Evolutionary conservation across 805 yeast genomes (phyloP), one percentile per base, ranked within the genome.

Genomic region (Candida methanosorbosa): DNA sequence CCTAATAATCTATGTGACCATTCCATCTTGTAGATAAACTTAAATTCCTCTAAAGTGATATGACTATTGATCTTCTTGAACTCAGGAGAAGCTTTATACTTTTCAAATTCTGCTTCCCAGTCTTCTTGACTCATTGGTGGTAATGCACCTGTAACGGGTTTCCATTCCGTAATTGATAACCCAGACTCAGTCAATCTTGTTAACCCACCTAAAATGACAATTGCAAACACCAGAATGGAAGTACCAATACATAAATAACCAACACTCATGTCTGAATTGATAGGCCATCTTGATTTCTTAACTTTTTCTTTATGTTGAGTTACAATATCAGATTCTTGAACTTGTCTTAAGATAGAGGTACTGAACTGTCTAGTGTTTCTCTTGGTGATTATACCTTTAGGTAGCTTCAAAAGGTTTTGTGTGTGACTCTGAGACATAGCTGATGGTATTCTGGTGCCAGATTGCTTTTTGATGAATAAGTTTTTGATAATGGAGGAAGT

Each of bases 121-220:
- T 92, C 88, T 33, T 63, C 61, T 48, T 85, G 78, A 39, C 62
- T 74, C 49, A 82, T 52, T 0, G 98, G 98, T 2, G 99, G 99
- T 12, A 92, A 58, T 2, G 94, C 64, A 31, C 99, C 99, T 0
- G 98, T 86, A 19, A 92, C 87, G 1, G 99, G 99, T 56, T 79
- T 85, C 99, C 99, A 92, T 54, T 92, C 98, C 1, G 97, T 92
- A 55, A 92, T 92, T 32, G 95, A 82, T 30, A 92, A 66, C 0
- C 98, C 99, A 0, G 95, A 84, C 53, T 92, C 99, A 0, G 98
- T 92, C 30, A 92, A 68, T 49, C 99, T 72, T 0, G 98, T 92
- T 30, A 92, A 67, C 1, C 99, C 99, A 30, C 98, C 99, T 5
- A 92, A 66, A n/a, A 92, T 78, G 13, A 92, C 97, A 41, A 92